Conservation (phyloP, 2,329 filamentous ascomycete genomes). For the Aplosporella prunicola region DNA sequence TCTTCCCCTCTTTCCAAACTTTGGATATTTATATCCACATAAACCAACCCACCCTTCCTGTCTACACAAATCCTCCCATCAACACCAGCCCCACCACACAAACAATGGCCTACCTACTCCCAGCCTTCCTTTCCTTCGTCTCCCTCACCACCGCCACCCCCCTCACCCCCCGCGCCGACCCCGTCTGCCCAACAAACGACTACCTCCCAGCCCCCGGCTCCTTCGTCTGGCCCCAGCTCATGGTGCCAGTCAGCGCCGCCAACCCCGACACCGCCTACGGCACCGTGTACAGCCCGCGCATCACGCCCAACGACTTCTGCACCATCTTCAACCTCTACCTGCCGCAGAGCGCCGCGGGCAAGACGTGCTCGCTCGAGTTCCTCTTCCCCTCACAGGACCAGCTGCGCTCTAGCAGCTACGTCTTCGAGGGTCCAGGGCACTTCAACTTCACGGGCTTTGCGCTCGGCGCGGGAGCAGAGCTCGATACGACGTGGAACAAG, state of each 20-base stretch:
- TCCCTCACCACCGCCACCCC: conserved; percentile 9
- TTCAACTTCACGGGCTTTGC: conserved; percentile 17
- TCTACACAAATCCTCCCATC: background rate
- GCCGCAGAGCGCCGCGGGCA: conserved; percentile 13
- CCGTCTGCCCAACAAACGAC: conserved; percentile 12
- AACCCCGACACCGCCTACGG: conserved; percentile 14
- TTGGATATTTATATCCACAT: too few species aligned
- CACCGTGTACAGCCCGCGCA: conserved; percentile 12
- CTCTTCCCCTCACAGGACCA: conserved; percentile 12
- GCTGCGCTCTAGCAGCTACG: conserved; percentile 12
- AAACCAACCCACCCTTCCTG: too few species aligned
- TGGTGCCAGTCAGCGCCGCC: conserved; percentile 13
- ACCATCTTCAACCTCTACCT: conserved; percentile 17
- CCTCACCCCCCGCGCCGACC: conserved; percentile 5
- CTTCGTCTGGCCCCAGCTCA: conserved; percentile 12
- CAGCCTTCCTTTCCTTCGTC: conserved; percentile 13
- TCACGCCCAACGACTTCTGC: conserved; percentile 13
- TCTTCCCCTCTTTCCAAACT: too few species aligned
- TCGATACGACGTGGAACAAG: conserved; percentile 15
- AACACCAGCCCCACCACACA: conserved; percentile 12
- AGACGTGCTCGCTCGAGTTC: conserved; percentile 16
- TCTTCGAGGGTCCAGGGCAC: conserved; percentile 13
- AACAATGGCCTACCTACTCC: conserved; percentile 31
- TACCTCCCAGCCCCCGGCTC: conserved; percentile 11
- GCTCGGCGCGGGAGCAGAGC: conserved; percentile 13